phyloP scores from a whole-genome alignment of 169 alveolate species.

The Theileria parva region DNA sequence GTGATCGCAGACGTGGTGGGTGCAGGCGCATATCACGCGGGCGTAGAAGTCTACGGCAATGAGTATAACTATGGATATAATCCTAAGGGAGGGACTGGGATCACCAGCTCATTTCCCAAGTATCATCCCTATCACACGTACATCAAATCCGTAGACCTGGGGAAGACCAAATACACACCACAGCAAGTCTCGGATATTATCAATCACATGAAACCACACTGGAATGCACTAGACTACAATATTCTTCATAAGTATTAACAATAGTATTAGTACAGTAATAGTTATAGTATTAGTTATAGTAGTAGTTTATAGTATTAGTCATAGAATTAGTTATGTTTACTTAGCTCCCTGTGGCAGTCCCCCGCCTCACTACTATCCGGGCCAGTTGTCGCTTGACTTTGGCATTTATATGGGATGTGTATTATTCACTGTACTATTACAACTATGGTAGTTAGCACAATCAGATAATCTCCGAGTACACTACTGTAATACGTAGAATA shows the following conservation, averaged over 20 bases:
- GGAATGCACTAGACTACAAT: conserved; percentile 60
- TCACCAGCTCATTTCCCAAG: conserved; percentile 53
- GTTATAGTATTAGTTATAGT: no score
- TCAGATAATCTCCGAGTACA: no score
- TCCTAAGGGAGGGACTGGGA: conserved; percentile 61
- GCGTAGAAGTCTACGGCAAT: conserved; percentile 74
- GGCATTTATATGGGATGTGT: no score
- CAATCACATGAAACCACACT: conserved; percentile 34
- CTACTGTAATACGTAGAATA: neutral
- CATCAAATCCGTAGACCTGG: conserved; percentile 63
- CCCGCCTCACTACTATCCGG: no score
- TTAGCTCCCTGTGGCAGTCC: no score
- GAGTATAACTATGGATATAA: conserved; percentile 75
- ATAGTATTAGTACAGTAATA: no score
- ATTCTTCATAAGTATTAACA: conserved; percentile 40
- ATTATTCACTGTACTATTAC: no score
- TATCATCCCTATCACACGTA: conserved; percentile 59
- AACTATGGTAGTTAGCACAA: no score
- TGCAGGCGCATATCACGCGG: conserved; percentile 80
- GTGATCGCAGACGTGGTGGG: conserved; percentile 73
- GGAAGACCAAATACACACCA: conserved; percentile 52
- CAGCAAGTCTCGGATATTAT: conserved; percentile 51
- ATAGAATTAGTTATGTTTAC: no score
- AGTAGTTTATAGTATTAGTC: no score
- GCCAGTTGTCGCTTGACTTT: no score